These are phyloP conservation scores for apple (Malus domestica) DNA, from an alignment of 306 rosid species.

Conservation along the genomic window ASM211411v1 NC_041793.1:35726501-35727000, in stretches of 20 bases:
- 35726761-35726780: not conserved
- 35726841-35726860: not conserved
- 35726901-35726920: not conserved
- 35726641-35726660: not conserved
- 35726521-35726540: too few relatives aligned
- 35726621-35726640: not conserved
- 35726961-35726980: not conserved
- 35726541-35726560: not conserved
- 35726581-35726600: not conserved
- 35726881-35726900: not conserved
- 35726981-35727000: not conserved
- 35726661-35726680: not conserved
- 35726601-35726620: not conserved
- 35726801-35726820: not conserved
- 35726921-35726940: slow-evolving; percentile 15
- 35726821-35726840: not conserved
- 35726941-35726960: not conserved
- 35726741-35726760: not conserved
- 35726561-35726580: not conserved
- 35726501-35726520: too few relatives aligned
- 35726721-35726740: not conserved
- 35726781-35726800: not conserved
- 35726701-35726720: not conserved
- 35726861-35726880: too few relatives aligned
- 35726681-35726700: not conserved